Evolutionary conservation across 2,329 filamentous ascomycete species (phyloP), one percentile per base, ranked within the genome.

Genomic region (Pseudogymnoascus sp.): DNA sequence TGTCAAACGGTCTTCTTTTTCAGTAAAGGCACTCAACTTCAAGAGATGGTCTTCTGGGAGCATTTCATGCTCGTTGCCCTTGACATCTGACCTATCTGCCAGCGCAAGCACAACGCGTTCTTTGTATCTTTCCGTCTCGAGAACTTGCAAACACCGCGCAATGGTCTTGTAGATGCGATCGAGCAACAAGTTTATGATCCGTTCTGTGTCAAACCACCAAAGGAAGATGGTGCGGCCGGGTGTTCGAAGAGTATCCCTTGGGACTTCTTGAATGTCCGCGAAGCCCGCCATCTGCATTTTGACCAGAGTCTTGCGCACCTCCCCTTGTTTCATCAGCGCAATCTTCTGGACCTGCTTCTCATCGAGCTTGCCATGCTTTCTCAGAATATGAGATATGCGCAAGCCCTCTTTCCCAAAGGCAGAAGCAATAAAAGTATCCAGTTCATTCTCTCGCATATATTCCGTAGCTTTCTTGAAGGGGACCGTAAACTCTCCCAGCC

Each of bases 251-350:
- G 88, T 88, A 71, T 97, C 93, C 68, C 90, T 90, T 0, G 95
- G 95, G 0, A 99, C 88, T 77, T 99, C 95, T 74, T 99, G 95
- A 5, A 96, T 85, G 68, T 97, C 91, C 11, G 96, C 86, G 65
- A 95, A 87, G 1, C 95, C 93, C 17, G 87, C 86, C 74, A 91
- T 87, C 69, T 96, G 90, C 82, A 99, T 90, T 66, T 87, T 86
- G 13, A 90, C 87, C 76, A 97, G 87, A 66, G 92, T 89, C 64
- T 88, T 86, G 57, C 95, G 90, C 23, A 97, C 85, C 62, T 96
- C 91, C 64, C 88, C 87, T 70, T 93, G 90, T 64, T 89, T 88
- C 79, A 97, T 88, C 65, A 99, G 83, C 62, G 89, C 90, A 63
- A 92, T 82, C 60, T 87, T 87, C 38, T 90, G 89, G 11, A 97